A percentile compares a stretch with the other conserved stretches of the same genome.
phyloP scores from a whole-genome alignment of 2,329 filamentous ascomycete genomes.

The Penicillium vulpinum region DNA sequence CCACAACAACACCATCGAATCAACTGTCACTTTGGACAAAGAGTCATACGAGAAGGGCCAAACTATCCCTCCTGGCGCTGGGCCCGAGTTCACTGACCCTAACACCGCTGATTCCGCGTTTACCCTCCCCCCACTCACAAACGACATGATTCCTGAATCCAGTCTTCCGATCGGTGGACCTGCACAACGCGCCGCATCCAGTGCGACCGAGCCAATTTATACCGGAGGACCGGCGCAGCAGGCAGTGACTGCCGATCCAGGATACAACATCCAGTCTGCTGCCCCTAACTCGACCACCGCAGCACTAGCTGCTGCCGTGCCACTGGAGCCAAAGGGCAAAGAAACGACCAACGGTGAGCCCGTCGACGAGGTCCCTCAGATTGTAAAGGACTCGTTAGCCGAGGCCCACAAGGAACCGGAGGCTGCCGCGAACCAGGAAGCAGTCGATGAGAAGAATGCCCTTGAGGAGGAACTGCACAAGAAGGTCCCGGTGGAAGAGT shows the following conservation, averaged over 20 bases:
- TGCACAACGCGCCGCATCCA: constrained; percentile 31
- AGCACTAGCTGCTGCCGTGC: constrained; percentile 46
- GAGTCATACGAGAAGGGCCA: constrained; percentile 82
- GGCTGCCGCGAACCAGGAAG: constrained; percentile 66
- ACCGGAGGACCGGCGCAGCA: constrained; percentile 23
- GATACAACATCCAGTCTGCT: constrained; percentile 53
- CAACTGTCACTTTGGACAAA: constrained; percentile 67
- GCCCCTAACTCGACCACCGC: constrained; percentile 51
- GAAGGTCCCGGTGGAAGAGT: constrained; percentile 39
- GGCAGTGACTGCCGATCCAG: constrained; percentile 49
- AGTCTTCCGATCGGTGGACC: constrained; percentile 67
- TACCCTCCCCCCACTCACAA: constrained; percentile 57
- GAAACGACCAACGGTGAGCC: constrained; percentile 22
- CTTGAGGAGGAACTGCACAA: constrained; percentile 73
- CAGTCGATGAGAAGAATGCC: constrained; percentile 72
- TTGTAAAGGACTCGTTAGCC: constrained; percentile 48
- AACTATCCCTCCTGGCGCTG: constrained; percentile 45
- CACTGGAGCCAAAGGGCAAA: constrained; percentile 40
- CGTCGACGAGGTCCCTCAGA: constrained; percentile 41
- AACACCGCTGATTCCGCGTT: constrained; percentile 38
- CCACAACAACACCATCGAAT: constrained; percentile 69
- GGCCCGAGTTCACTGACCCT: constrained; percentile 42
- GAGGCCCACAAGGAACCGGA: constrained; percentile 64
- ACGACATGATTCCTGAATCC: constrained; percentile 76
- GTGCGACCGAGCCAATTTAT: constrained; percentile 6